Evolutionary conservation across 2,329 filamentous ascomycete genomes (phyloP), one percentile per base, ranked within the genome.

Genomic region (Fusarium sp.): DNA sequence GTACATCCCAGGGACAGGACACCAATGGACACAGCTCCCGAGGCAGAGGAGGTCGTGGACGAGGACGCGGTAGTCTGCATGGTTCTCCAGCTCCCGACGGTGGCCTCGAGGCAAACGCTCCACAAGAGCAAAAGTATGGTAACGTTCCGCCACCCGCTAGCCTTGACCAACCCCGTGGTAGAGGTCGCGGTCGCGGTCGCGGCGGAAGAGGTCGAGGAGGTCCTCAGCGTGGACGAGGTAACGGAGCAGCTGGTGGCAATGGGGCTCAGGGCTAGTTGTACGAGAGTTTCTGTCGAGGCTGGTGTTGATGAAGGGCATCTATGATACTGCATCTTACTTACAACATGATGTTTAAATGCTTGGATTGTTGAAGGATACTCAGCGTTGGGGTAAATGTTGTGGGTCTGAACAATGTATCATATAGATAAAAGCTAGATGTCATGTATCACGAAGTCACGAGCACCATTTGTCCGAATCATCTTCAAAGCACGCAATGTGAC

Each of bases 141-240:
- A 82, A 82, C 13, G 84, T 88, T 7, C 85, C 86, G 28, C 89
- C 88, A 22, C 88, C 89, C 1, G 74, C 83, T 2, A 82, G 73
- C 39, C 75, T 90, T 11, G 82, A 88, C 61, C 69, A 77, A 15
- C 70, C 76, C 22, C 77, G 77, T 26, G 75, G 79, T 29, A 71
- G 76, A 35, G 76, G 78, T 5, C 76, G 77, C 29, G 76, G 78
- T 8, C 75, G 78, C 51, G 76, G 76, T 11, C 74, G 79, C 12
- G 75, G 80, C 42, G 76, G 76, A 35, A 72, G 79, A 48, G 79
- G 76, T 25, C 72, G 76, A 24, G 76, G 77, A 15, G 73, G 72
- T 12, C 58, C 61, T 35, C 68, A 73, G 13, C 72, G 77, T 34
- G 74, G 76, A 39, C 74, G 78, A 42, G 76, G 75, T 13, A 69